Evolutionary conservation across 495 filamentous ascomycete species (phyloP).

Genomic region (Neurospora sp.): DNA sequence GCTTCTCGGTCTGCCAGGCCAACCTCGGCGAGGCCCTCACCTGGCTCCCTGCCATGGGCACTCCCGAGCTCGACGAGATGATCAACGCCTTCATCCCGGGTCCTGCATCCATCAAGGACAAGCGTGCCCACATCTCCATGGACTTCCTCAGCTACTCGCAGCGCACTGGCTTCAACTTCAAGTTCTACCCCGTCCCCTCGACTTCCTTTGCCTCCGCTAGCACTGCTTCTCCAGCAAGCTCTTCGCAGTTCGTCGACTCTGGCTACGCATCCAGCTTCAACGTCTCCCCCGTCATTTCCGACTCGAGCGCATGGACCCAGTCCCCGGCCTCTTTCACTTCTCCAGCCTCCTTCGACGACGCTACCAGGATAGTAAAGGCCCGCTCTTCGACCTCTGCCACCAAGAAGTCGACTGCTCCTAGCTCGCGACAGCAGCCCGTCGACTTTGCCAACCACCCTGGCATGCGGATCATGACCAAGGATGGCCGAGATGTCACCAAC

Average conservation of each 20-base stretch:
- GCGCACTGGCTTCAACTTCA: constrained; percentile 36
- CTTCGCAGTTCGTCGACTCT: constrained; percentile 27
- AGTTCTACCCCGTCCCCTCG: constrained; percentile 40
- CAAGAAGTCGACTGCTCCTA: constrained; percentile 14
- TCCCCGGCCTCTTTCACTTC: constrained; percentile 16
- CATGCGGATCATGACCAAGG: constrained; percentile 50
- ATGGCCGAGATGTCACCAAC: constrained; percentile 46
- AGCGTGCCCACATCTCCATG: constrained; percentile 42
- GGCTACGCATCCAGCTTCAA: constrained; percentile 34
- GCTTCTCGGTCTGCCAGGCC: constrained; percentile 41
- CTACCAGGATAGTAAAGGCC: constrained; percentile 3
- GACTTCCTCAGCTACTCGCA: constrained; percentile 41
- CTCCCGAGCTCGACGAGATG: constrained; percentile 42
- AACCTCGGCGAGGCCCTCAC: constrained; percentile 39
- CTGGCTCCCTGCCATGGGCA: constrained; percentile 44
- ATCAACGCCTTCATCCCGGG: constrained; percentile 42
- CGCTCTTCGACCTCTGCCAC: constrained; percentile 9
- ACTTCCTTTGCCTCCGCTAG: constrained; percentile 20
- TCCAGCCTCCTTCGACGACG: constrained; percentile 8
- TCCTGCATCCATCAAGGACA: constrained; percentile 37
- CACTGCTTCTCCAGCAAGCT: constrained; percentile 28
- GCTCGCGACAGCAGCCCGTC: constrained; percentile 14
- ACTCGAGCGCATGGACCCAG: constrained; percentile 29
- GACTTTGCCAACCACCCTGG: constrained; percentile 42
- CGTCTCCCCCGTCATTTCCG: constrained; percentile 31